Percentiles rank a stretch among this genome's conserved stretches.
These are phyloP conservation scores for Boletus eberwhitei DNA, from an alignment of 768 basidiomycete genomes.

Conservation along the genomic window DNA sequence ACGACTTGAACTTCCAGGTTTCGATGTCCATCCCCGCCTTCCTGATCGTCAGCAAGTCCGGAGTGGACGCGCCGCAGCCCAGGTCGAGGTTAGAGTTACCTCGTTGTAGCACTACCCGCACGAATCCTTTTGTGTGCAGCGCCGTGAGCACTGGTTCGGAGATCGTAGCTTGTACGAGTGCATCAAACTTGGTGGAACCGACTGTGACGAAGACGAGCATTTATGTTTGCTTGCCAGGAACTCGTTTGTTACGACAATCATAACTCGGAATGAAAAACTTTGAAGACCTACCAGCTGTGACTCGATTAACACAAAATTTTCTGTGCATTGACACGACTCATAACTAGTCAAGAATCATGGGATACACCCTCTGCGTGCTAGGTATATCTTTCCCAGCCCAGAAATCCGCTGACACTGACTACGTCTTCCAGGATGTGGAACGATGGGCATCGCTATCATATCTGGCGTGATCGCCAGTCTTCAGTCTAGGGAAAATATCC, in stretches of 20 bases:
- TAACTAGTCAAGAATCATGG: conserved; percentile 55
- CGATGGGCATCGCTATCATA: conserved; percentile 95
- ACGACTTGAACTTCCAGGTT: conserved; percentile 71
- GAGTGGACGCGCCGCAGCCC: conserved; percentile 18
- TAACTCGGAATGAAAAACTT: not conserved
- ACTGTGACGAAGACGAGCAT: conserved; percentile 73
- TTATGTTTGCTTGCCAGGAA: not conserved
- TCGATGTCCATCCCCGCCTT: conserved; percentile 52
- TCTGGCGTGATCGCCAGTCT: conserved; percentile 90
- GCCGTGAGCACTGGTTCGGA: conserved; percentile 54
- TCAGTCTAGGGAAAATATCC: conserved; percentile 42
- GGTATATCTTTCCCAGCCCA: conserved; percentile 39
- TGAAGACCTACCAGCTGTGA: not conserved
- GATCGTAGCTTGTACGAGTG: conserved; percentile 60
- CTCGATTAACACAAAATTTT: conserved; percentile 9
- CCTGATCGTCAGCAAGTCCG: conserved; percentile 11
- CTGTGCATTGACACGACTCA: not conserved
- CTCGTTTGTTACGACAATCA: not conserved
- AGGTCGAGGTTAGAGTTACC: conserved; percentile 57
- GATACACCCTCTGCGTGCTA: conserved; percentile 88
- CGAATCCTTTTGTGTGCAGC: conserved; percentile 55
- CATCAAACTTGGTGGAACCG: conserved; percentile 85
- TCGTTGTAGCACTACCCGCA: conserved; percentile 67
- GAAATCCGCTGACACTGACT: conserved; percentile 13
- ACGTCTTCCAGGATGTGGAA: conserved; percentile 77